These are phyloP conservation scores for Daucus carota DNA, from an alignment of 129 eudicot genomes.

Conservation along the genomic window DNA sequence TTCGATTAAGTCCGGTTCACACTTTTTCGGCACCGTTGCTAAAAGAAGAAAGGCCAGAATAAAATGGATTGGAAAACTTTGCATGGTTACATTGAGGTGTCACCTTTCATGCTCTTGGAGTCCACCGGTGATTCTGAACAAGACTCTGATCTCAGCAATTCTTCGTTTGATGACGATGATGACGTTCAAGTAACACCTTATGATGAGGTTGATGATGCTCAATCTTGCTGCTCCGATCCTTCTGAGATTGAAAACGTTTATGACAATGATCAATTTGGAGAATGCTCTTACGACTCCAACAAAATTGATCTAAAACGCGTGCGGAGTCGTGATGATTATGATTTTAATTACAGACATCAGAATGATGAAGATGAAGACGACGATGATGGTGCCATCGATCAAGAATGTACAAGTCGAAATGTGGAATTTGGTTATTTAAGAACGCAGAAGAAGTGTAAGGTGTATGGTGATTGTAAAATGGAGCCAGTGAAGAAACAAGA, in stretches of 20 bases:
- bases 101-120: conserved; percentile 29
- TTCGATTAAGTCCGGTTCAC: no score
- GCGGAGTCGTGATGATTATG: conserved; percentile 7
- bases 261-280: conserved; percentile 10
- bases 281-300: conserved; percentile 27
- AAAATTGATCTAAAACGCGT: neutral
- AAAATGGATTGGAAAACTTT: conserved; percentile 17
- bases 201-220: conserved; percentile 28
- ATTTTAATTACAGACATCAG: neutral
- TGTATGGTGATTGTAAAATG: conserved; percentile 17
- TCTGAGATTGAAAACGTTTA: neutral
- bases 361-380: neutral
- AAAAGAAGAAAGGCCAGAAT: neutral
- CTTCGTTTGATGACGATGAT: neutral
- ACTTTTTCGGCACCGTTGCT: no score
- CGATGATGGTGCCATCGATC: conserved; percentile 6
- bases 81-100: conserved; percentile 13
- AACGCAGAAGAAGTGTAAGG: conserved; percentile 15
- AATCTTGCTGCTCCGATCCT: conserved; percentile 15
- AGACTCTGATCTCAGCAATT: conserved; percentile 11
- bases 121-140: conserved; percentile 30
- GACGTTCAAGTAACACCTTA: neutral
- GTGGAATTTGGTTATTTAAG: neutral
- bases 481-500: conserved; percentile 17
- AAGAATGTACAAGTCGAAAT: conserved; percentile 1